Evolutionary conservation across 192 early-diverging fungal genomes (phyloP), one percentile per base, ranked within the genome.

Genomic region (Geranomyces michiganensis): DNA sequence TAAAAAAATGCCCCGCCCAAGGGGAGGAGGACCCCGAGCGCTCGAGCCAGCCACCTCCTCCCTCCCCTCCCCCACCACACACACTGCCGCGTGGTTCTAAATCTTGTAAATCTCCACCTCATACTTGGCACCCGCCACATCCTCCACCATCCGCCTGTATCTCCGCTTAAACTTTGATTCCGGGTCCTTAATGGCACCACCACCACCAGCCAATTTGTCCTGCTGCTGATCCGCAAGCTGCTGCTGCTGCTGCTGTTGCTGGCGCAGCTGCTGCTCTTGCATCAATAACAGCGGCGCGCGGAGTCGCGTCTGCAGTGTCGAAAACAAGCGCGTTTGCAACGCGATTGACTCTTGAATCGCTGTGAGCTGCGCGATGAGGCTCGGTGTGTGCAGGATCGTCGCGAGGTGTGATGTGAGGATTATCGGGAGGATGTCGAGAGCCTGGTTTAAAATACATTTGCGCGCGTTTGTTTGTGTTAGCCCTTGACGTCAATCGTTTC

Each of bases 141-240:
- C 64, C n/a, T 56, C 64, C 63, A 73, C 43, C 71, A 73, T 67
- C 36, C 65, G n/a, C 33, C 49, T 73, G 32, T 55, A 73, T 26
- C 70, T 19, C 45, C 62, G 47, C 21, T 58, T 43, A 15, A 10
- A 12, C 47, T 14, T 44, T 14, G 48, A 5, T 14, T 65, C 22
- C n/a, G 3, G 7, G 26, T 60, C 58, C 51, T 3, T 17, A 53
- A 9, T 17, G n/a, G 17, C n/a, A n/a, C n/a, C n/a, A n/a, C n/a
- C n/a, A n/a, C n/a, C n/a, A n/a, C 46, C 46, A 7, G 59, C 8
- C 59, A 8, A 10, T 41, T 31, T 19, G 4, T 61, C 29, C 26
- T 8, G n/a, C 62, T 45, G 21, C 36, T 46, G 21, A n/a, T n/a
- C n/a, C n/a, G n/a, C n/a, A n/a, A n/a, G n/a, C 62, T 46, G 21